phyloP scores from a whole-genome alignment of 768 basidiomycete species.

The Russula foetens region DNA sequence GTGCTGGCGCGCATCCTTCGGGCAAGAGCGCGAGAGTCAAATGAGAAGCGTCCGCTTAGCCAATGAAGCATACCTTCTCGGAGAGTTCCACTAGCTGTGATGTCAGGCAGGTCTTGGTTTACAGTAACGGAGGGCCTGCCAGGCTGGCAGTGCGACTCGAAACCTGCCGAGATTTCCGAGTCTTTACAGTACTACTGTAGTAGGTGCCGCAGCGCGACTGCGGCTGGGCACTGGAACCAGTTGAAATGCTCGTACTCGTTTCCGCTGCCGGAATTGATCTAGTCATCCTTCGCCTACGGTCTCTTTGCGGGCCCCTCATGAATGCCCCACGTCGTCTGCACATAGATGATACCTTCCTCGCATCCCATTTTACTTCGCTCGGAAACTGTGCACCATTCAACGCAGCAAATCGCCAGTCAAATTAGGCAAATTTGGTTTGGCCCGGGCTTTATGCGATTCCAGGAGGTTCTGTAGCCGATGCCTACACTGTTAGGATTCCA shows the following conservation, averaged over 20 bases:
- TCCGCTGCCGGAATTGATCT: not conserved
- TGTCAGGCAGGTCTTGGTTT: conserved; percentile 76
- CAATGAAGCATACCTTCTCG: conserved; percentile 48
- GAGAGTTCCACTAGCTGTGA: conserved; percentile 60
- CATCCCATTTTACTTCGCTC: not conserved
- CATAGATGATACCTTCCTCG: not conserved
- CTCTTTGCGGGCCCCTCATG: not conserved
- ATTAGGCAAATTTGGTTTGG: not conserved
- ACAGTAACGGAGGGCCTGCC: conserved; percentile 56
- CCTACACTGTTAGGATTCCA: no score
- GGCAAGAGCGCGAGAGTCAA: conserved; percentile 51
- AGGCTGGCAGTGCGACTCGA: no score
- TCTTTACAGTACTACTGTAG: conserved; percentile 22
- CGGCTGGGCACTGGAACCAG: conserved; percentile 12
- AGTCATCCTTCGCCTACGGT: not conserved
- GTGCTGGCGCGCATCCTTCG: conserved; percentile 31
- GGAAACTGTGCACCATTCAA: not conserved
- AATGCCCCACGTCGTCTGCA: not conserved
- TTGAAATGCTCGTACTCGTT: not conserved
- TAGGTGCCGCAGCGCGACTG: conserved; percentile 19
- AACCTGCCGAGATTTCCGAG: conserved; percentile 30
- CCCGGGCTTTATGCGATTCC: no score
- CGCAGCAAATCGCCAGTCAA: not conserved
- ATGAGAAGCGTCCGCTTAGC: conserved; percentile 52
- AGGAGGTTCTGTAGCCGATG: not conserved